Base-by-base conservation (phyloP, 768 basidiomycete species). In the Phlebiopsis gigantea region DNA sequence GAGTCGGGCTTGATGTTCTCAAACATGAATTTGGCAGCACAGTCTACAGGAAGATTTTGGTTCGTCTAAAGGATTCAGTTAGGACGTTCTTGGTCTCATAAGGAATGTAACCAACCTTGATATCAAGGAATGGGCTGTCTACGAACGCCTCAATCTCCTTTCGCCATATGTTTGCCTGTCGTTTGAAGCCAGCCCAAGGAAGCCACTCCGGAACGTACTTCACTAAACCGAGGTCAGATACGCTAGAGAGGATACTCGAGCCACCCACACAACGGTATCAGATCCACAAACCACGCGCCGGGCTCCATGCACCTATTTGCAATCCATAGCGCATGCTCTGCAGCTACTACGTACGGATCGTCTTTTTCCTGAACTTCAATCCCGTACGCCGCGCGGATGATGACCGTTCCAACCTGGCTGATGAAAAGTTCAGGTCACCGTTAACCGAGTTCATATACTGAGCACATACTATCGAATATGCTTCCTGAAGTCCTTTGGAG, bases 151-250 rank as follows among this genome's bases (percentile, higher is more conserved):
- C 44, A 5, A 61, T 31, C 0, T 26, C 46, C 26, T 56, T 26
- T 5, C 57, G 54, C 57, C 57, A 61, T 14, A 43, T 41, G 7
- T 47, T 52, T 14, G 65, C 65, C n/a, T 53, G 39, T 17, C 31
- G 39, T 22, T 59, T 47, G 43, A 64, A 66, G 15, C 31, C 53
- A 17, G 63, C 63, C 2, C 64, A 5, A 53, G 64, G 64, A 30
- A 64, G 46, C 64, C 64, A 64, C 28, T 47, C 51, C 1, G 63
- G 64, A 26, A 65, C 25, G 44, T 65, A 56, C 39, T 65, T 64
- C 54, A 65, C 64, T 65, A 41, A 3, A 31, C n/a, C 25, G 22
- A 47, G 25, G 25, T 47, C n/a, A 47, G 25, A 7, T 7, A 28
- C 8, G 19, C 15, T 29, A 21, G 7, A 39, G 41, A 43, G 8